phyloP scores from a whole-genome alignment of 1,284 basidiomycete species.

The Xerocomus amazonicus region DNA sequence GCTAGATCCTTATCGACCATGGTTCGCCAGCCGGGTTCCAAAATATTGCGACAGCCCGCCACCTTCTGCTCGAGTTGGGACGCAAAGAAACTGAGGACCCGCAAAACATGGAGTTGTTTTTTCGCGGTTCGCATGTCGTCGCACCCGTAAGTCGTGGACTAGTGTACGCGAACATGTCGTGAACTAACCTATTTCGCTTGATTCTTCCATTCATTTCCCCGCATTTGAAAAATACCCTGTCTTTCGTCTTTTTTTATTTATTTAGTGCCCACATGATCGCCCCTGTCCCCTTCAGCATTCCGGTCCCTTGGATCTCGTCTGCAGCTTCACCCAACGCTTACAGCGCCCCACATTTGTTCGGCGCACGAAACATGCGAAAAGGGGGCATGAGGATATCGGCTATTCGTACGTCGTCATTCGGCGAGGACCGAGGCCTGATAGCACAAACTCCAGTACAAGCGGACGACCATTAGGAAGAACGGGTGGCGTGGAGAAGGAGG shows the following conservation, averaged over 20 bases:
- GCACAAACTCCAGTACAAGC: constrained; percentile 28
- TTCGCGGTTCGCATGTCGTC: constrained; percentile 71
- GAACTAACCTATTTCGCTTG: constrained; percentile 7
- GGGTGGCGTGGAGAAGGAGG: constrained; percentile 56
- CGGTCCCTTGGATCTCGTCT: constrained; percentile 52
- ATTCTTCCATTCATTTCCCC: constrained; percentile 5
- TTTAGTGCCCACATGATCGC: constrained; percentile 87
- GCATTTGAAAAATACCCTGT: constrained; percentile 13
- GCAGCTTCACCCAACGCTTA: constrained; percentile 84
- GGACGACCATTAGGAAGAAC: constrained; percentile 51
- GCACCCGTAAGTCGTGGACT: constrained; percentile 61
- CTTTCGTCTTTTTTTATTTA: too few relatives aligned
- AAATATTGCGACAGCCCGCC: constrained; percentile 78
- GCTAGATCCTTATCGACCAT: constrained; percentile 83
- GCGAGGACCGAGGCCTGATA: constrained; percentile 66
- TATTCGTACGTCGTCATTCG: constrained; percentile 92
- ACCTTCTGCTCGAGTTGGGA: constrained; percentile 71
- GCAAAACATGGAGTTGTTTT: constrained; percentile 33
- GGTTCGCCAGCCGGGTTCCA: constrained; percentile 77
- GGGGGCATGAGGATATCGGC: constrained; percentile 81
- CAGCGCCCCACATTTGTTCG: constrained; percentile 85
- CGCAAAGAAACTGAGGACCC: constrained; percentile 52
- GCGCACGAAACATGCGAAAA: constrained; percentile 79
- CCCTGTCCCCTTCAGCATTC: constrained; percentile 72
- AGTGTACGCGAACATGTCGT: constrained; percentile 1